Conservation (phyloP, 495 filamentous ascomycete genomes). For the Tuber microsphaerosporum region DNA sequence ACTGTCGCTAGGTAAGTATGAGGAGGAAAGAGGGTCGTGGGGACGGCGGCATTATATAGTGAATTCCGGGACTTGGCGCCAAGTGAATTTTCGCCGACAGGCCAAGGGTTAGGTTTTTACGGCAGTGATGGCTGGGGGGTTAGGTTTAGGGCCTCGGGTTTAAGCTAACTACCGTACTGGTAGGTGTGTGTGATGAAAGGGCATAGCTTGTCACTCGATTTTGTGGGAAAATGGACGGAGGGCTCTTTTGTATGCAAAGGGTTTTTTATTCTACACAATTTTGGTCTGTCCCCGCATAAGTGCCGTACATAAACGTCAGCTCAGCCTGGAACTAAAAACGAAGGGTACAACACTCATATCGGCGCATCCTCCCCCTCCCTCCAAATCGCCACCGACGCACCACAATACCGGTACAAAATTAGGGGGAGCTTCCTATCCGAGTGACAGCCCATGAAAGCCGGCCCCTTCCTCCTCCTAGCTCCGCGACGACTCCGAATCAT, state of each 20-base stretch:
- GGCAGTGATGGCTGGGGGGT: background rate
- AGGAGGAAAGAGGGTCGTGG: slow-evolving; percentile 22
- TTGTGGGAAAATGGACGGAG: too few species aligned
- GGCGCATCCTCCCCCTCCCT: too few species aligned
- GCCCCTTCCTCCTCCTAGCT: background rate
- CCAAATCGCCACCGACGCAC: background rate
- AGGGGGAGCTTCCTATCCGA: background rate
- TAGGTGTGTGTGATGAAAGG: background rate
- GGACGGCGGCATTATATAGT: slow-evolving; percentile 18
- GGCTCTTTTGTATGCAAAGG: background rate
- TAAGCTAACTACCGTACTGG: too few species aligned
- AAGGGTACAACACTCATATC: too few species aligned
- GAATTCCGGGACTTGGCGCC: slow-evolving; percentile 19
- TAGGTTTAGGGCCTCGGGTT: background rate
- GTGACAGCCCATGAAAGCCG: background rate
- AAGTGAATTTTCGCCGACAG: slow-evolving; percentile 29
- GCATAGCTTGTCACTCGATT: background rate
- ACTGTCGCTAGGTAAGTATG: slow-evolving; percentile 40
- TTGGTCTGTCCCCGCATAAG: too few species aligned
- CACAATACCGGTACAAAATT: background rate
- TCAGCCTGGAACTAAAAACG: too few species aligned
- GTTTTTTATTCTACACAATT: too few species aligned
- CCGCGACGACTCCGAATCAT: background rate
- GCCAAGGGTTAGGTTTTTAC: background rate
- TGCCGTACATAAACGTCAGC: too few species aligned